Conservation (phyloP, 2,329 filamentous ascomycete genomes). For the Talaromyces sp. region DNA sequence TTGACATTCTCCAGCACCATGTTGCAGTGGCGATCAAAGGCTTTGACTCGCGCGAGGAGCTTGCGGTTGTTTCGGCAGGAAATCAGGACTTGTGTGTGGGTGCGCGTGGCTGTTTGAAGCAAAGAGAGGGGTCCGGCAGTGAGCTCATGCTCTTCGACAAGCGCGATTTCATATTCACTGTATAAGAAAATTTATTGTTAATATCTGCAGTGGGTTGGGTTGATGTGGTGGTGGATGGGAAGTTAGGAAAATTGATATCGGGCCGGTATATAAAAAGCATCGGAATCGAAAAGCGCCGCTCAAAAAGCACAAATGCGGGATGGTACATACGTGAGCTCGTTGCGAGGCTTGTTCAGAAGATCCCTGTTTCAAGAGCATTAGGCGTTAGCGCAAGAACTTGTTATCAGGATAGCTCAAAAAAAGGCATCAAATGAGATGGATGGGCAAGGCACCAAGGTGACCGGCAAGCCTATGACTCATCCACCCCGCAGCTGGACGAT, state of each 20-base stretch:
- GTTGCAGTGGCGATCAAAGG: conserved; percentile 98
- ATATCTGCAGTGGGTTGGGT: not conserved
- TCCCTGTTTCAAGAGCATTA: conserved; percentile 52
- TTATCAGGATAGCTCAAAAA: conserved; percentile 8
- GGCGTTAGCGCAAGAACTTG: conserved; percentile 24
- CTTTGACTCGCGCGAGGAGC: conserved; percentile 93
- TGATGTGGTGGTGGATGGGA: not conserved
- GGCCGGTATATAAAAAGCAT: not conserved
- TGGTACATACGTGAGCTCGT: conserved; percentile 74
- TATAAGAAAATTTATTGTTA: conserved; percentile 1
- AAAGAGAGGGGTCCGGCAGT: conserved; percentile 80
- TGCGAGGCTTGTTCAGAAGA: conserved; percentile 80
- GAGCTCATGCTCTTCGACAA: conserved; percentile 75
- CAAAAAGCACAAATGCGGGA: conserved; percentile 2
- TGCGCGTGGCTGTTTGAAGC: conserved; percentile 91
- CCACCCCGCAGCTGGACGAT: not conserved
- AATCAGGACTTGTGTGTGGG: conserved; percentile 92
- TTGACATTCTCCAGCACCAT: conserved; percentile 97
- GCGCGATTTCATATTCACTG: conserved; percentile 86
- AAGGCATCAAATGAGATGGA: conserved; percentile 8
- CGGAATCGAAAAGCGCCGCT: conserved; percentile 11
- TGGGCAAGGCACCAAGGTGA: not conserved
- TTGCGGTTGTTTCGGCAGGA: conserved; percentile 98
- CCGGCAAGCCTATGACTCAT: conserved; percentile 15
- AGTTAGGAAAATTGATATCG: not conserved